Percentiles rank a stretch among this genome's conserved stretches.
These are phyloP conservation scores for Atkinsonella hypoxylon DNA, from an alignment of 2,329 filamentous ascomycete species.

Conservation along the genomic window DNA sequence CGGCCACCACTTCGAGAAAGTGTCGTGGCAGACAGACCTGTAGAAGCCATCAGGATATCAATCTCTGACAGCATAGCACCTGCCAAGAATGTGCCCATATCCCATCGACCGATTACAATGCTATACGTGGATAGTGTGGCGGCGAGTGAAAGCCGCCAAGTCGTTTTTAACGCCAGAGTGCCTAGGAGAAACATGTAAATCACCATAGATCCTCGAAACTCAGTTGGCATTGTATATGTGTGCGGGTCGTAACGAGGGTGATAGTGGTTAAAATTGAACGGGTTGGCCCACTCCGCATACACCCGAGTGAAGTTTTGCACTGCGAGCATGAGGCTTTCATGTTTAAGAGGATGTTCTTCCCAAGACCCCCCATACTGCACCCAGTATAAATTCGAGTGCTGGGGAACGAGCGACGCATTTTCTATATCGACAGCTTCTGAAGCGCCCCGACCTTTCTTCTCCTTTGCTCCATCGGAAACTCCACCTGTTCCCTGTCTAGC, in stretches of 20 bases:
- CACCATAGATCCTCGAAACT: constrained; percentile 28
- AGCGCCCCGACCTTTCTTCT: not conserved
- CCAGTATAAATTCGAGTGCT: constrained; percentile 16
- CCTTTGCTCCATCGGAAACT: not conserved
- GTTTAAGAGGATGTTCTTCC: constrained; percentile 29
- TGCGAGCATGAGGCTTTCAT: constrained; percentile 25
- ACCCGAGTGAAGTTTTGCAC: constrained; percentile 25
- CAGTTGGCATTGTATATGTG: constrained; percentile 30
- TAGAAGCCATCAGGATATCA: constrained; percentile 15
- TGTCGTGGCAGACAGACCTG: not conserved
- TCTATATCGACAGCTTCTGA: no score
- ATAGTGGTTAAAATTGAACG: constrained; percentile 27
- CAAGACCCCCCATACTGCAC: constrained; percentile 27
- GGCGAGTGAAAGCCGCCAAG: constrained; percentile 20
- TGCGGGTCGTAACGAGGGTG: constrained; percentile 29
- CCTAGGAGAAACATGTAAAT: constrained; percentile 28
- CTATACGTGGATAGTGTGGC: constrained; percentile 21
- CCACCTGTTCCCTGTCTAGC: not conserved
- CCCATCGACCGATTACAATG: constrained; percentile 24
- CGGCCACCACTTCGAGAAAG: not conserved
- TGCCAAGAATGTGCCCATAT: constrained; percentile 27
- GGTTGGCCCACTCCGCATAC: constrained; percentile 28
- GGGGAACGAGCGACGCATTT: constrained; percentile 2
- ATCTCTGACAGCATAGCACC: constrained; percentile 25
- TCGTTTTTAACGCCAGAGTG: constrained; percentile 23